Conservation (phyloP, 2,329 filamentous ascomycete genomes). For the Hirsutella minnesotensis region DNA sequence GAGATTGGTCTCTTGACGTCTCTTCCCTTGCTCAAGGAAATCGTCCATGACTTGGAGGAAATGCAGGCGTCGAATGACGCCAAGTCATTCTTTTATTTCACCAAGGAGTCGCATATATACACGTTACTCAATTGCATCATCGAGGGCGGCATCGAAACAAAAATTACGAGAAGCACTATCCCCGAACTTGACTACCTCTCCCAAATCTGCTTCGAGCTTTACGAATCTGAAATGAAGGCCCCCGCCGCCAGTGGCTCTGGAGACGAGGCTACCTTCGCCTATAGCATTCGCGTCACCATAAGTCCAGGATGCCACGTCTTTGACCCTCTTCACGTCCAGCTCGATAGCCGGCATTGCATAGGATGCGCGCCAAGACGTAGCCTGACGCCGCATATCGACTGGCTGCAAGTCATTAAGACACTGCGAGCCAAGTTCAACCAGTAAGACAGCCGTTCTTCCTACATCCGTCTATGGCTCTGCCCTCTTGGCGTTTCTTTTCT, state of each 20-base stretch:
- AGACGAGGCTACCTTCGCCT: conserved; percentile 69
- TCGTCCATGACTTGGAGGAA: conserved; percentile 92
- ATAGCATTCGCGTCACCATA: conserved; percentile 92
- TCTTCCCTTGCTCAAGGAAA: conserved; percentile 85
- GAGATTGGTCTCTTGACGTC: conserved; percentile 94
- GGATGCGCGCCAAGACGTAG: conserved; percentile 84
- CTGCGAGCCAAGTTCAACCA: conserved; percentile 90
- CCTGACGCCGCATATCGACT: conserved; percentile 82
- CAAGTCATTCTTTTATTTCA: conserved; percentile 98
- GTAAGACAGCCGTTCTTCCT: conserved; percentile 36
- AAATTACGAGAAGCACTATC: conserved; percentile 90
- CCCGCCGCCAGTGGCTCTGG: conserved; percentile 21
- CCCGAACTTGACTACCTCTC: conserved; percentile 95
- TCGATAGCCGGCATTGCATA: conserved; percentile 94
- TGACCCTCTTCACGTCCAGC: conserved; percentile 89
- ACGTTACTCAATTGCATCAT: conserved; percentile 96
- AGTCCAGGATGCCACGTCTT: conserved; percentile 93
- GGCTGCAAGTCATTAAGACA: conserved; percentile 95
- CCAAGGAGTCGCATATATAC: conserved; percentile 98
- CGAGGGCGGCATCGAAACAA: conserved; percentile 91
- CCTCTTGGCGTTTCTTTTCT: not conserved
- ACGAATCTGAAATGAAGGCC: conserved; percentile 75
- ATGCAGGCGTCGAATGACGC: conserved; percentile 90
- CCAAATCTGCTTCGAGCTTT: conserved; percentile 96
- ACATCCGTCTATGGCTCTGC: not conserved